Base-by-base conservation (phyloP, 768 basidiomycete species). In the Podaxis sp. region DNA sequence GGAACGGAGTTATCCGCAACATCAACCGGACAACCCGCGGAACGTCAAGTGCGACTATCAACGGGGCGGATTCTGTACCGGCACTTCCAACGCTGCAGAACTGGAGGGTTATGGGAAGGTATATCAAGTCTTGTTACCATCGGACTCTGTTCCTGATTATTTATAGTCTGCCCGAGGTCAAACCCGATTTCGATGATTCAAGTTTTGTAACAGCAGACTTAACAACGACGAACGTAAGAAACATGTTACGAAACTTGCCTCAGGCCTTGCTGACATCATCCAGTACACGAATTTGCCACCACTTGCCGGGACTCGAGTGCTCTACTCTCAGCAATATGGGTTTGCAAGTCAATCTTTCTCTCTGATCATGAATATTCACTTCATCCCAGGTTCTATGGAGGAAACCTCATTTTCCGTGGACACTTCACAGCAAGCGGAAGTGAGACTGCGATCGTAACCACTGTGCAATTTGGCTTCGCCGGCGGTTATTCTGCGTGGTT, bases 151-250 rank as follows among this genome's bases (percentile, higher is more conserved):
- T 70, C 76, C 13, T 49, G 17, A 51, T 51, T 65, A 67, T 77
- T 77, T 82, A 92, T 69, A 88, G 87, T 69, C 73, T 95, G 26
- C 93, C 93, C 0, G 93, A 95, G 74, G 80, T 88, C 17, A 70
- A 74, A 51, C 56, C 67, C 0, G 72, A 65, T 11, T 95, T 87
- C 68, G 83, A 86, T 65, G 93, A 95, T 71, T 73, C 76, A 1
- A 58, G 68, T 3, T 95, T 91, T 91, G 79, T 77, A 8, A 68
- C 79, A 55, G 92, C 90, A 11, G 80, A 90, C 67, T 87, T 87
- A 62, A 89, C 81, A 17, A 80, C 78, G 19, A 93, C 93, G 26
- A 91, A 90, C 66, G 86, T 88, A 5, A 84, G 84, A 26, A 33
- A n/a, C 19, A 4, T 22, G 13, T 38, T 28, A 19, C 26, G 30